Conservation (phyloP, 441 rosid species). For the Flueggea neowawraea region DNA sequence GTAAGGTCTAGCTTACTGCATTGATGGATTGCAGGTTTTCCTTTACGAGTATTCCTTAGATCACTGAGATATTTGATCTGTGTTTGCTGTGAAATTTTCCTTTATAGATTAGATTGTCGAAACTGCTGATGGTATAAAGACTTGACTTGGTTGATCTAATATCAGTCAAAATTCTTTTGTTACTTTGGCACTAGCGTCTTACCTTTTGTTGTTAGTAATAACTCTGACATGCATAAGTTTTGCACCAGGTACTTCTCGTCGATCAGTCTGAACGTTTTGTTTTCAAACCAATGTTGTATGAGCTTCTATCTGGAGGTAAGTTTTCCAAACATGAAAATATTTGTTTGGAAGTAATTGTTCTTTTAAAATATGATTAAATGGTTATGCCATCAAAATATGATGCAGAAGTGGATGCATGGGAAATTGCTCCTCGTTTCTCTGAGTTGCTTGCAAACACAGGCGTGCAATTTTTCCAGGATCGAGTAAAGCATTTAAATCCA, state of each 20-base stretch:
- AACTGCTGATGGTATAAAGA: no score
- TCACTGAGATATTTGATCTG: no score
- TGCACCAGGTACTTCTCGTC: slow-evolving; percentile 78
- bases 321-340: background rate
- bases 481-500: slow-evolving; percentile 68
- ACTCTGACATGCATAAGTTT: slow-evolving; percentile 2
- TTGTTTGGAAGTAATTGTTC: slow-evolving; percentile 2
- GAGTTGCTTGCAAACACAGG: slow-evolving; percentile 80
- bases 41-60: no score
- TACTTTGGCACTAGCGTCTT: background rate
- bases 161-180: no score
- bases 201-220: background rate
- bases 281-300: slow-evolving; percentile 97
- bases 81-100: no score
- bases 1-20: slow-evolving; percentile 23
- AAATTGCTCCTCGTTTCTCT: slow-evolving; percentile 93
- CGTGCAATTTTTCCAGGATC: slow-evolving; percentile 71
- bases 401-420: slow-evolving; percentile 97
- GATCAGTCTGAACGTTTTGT: slow-evolving; percentile 92
- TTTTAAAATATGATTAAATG: slow-evolving; percentile 5
- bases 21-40: no score
- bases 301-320: slow-evolving; percentile 88
- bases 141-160: background rate
- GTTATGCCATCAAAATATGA: slow-evolving; percentile 6
- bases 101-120: no score